A percentile compares a stretch with the other conserved stretches of the same genome.
These are phyloP conservation scores for Acer campestre DNA, from an alignment of 345 rosid genomes.

Conservation along the genomic window DNA sequence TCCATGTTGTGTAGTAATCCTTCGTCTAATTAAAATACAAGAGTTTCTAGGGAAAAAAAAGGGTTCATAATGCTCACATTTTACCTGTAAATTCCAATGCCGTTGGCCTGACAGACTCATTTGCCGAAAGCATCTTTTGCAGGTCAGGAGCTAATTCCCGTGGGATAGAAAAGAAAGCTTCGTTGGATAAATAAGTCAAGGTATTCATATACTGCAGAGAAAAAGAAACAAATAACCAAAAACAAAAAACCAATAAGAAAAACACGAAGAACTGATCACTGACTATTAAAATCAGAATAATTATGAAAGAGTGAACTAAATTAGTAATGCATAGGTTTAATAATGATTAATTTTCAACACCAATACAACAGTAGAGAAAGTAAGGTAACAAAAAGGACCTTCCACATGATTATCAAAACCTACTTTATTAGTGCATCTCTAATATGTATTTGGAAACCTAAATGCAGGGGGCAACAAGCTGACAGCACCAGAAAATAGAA, in stretches of 20 bases:
- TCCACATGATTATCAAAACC: not conserved
- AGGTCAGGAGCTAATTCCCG: slow-evolving; percentile 82
- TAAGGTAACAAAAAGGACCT: not conserved
- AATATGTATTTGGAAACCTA: not conserved
- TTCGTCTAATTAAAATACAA: slow-evolving; percentile 1
- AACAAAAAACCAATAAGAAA: not conserved
- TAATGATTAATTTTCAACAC: not conserved
- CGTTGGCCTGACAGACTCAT: slow-evolving; percentile 84
- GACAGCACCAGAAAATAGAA: not conserved
- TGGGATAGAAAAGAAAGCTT: slow-evolving; percentile 83
- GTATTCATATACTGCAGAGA: slow-evolving; percentile 85
- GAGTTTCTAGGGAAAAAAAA: not conserved
- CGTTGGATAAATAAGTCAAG: slow-evolving; percentile 84
- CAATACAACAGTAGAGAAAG: not conserved
- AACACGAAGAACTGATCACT: not conserved
- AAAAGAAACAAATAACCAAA: slow-evolving; percentile 12
- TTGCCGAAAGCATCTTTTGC: slow-evolving; percentile 87
- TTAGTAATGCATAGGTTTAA: not conserved
- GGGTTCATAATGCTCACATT: slow-evolving; percentile 19
- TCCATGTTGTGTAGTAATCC: not conserved
- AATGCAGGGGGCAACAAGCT: not conserved
- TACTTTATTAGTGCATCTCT: not conserved
- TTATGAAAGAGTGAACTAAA: not conserved
- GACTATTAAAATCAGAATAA: not conserved
- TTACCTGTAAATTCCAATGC: slow-evolving; percentile 94